A percentile compares a stretch with the other conserved stretches of the same genome.
Conservation (phyloP, 192 early-diverging fungal genomes). For the Coemansia sp. region DNA sequence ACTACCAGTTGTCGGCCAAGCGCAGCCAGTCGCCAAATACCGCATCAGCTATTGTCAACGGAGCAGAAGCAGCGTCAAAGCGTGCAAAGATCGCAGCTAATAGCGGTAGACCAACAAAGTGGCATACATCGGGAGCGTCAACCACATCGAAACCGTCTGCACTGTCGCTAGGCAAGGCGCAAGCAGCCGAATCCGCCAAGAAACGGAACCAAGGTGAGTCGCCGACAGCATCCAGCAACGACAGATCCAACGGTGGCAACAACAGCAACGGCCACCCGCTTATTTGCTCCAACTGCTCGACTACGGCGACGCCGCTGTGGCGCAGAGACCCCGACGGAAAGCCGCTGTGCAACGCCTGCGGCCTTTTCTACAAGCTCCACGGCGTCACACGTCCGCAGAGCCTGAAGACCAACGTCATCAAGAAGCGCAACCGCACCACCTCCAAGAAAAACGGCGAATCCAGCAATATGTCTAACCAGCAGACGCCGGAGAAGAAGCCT, state of each 20-base stretch:
- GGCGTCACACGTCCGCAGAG: conserved; percentile 88
- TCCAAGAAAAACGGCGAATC: conserved; percentile 22
- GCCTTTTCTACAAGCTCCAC: conserved; percentile 94
- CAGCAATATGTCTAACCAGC: neutral
- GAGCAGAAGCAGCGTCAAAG: neutral
- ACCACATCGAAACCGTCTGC: neutral
- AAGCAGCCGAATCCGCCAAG: neutral
- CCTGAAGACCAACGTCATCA: conserved; percentile 92
- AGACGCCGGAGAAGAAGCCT: neutral
- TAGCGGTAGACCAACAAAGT: neutral
- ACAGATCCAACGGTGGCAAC: conserved; percentile 1
- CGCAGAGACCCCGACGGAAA: conserved; percentile 85
- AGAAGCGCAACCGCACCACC: conserved; percentile 83
- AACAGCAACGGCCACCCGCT: conserved; percentile 33
- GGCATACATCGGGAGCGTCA: neutral
- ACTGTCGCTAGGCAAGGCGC: neutral
- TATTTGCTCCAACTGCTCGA: conserved; percentile 78
- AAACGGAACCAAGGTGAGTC: neutral
- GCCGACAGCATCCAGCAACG: neutral
- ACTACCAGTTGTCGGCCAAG: neutral
- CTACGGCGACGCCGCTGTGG: conserved; percentile 94
- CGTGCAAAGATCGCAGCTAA: neutral
- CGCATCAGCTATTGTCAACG: neutral
- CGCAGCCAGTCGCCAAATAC: conserved; percentile 19
- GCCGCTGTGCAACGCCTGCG: conserved; percentile 97